Base-by-base conservation (phyloP, 2,329 filamentous ascomycete species). In the Coleophoma cylindrospora region DNA sequence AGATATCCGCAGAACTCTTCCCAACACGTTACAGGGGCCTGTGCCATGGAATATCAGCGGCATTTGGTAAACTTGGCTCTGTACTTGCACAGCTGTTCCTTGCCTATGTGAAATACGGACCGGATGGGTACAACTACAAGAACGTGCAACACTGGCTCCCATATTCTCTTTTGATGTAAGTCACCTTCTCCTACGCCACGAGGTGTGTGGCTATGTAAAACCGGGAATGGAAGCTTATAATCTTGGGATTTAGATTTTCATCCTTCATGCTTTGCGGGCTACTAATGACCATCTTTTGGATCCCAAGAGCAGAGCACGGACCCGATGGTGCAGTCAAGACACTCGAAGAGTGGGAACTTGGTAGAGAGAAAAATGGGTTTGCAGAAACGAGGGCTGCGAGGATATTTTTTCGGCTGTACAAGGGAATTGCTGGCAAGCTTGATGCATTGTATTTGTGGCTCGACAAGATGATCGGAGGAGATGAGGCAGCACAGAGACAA, bases 1-100 rank as follows among this genome's bases (percentile, higher is more conserved):
- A 27, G 27, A 45, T 49, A 14, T 80, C 82, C 1, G 81, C 79
- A 40, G 81, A 86, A 60, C 76, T 83, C 40, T 86, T 86, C 61
- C 81, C 80, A 0, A 85, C 81, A 0, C 75, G 75, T 51, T 84
- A 83, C 57, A 75, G 82, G 38, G 81, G 75, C 46, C 81, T 80
- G 0, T 83, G 79, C 51, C 80, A 83, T 58, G 80, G 80, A 21
- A 79, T 84, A 47, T 80, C 80, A 0, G 80, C 81, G 0, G 80
- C 80, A 0, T 74, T 75, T 1, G 81, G 80, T 11, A 84, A 84
- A 58, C 64, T 80, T 1, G 80, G 79, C 21, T 77, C 76, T 51
- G 74, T 83, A 12, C 15, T 55, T 15, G 56, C 50, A 1, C 54
- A 56, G 43, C 32, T 49, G 9, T 56, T 56, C 37, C 54, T 58